Evolutionary conservation across 2,329 filamentous ascomycete genomes (phyloP).

Genomic region (Aspergillus clavatus): DNA sequence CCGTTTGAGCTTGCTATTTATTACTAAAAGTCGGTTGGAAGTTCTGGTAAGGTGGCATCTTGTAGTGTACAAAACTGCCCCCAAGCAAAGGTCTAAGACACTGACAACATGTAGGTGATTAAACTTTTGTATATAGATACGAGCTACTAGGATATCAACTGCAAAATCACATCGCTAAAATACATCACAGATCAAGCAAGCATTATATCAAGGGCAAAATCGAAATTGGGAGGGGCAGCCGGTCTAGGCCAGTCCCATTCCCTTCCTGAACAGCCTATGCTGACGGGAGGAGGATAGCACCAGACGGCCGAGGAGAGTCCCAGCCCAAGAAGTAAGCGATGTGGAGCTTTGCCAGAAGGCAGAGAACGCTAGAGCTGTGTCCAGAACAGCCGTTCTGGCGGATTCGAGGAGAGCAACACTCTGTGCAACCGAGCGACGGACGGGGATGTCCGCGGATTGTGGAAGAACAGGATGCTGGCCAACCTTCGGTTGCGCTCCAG

Average conservation of each 20-base stretch:
- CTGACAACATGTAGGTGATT: too few relatives aligned
- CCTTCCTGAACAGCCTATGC: conserved; percentile 14
- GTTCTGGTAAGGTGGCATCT: too few relatives aligned
- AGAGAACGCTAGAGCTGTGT: conserved; percentile 3
- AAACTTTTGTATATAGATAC: too few relatives aligned
- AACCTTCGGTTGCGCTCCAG: background rate
- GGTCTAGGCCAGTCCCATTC: conserved; percentile 13
- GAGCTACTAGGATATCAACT: background rate
- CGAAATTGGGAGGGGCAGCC: too few relatives aligned
- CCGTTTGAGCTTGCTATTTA: too few relatives aligned
- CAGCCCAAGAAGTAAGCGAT: conserved; percentile 12
- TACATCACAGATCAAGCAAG: too few relatives aligned
- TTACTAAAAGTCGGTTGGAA: too few relatives aligned
- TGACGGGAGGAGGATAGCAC: conserved; percentile 14
- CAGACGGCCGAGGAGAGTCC: conserved; percentile 10
- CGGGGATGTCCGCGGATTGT: background rate
- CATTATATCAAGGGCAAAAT: background rate
- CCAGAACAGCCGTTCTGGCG: conserved; percentile 1
- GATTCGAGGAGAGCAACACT: background rate
- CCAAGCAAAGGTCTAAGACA: too few relatives aligned
- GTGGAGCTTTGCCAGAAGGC: conserved; percentile 9
- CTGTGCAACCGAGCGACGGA: background rate
- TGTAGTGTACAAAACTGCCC: too few relatives aligned
- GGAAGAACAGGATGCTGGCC: background rate
- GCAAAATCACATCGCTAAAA: background rate